Percentiles rank a stretch among this genome's conserved stretches.
Evolutionary conservation across 768 basidiomycete species (phyloP).

Genomic region (Lentinula lateritia): DNA sequence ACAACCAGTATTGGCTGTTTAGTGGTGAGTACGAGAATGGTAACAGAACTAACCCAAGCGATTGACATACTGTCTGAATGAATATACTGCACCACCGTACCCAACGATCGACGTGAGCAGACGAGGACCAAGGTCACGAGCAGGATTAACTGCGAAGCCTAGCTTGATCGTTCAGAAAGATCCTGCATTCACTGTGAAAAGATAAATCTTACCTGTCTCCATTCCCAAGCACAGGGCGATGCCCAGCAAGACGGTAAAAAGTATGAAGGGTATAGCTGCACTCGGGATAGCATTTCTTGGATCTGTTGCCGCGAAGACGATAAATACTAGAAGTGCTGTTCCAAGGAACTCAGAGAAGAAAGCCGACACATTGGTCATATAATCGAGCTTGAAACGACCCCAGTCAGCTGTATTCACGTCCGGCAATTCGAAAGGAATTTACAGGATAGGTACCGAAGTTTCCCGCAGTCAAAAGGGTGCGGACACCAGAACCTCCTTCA

Average conservation of each 20-base stretch:
- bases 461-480: constrained; percentile 52
- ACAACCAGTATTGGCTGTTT: constrained; percentile 68
- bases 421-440: background rate
- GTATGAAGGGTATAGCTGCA: constrained; percentile 37
- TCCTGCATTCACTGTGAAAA: background rate
- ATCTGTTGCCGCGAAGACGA: constrained; percentile 38
- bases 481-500: constrained; percentile 50
- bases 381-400: constrained; percentile 4
- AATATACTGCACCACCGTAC: constrained; percentile 35
- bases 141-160: constrained; percentile 50
- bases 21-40: constrained; percentile 15
- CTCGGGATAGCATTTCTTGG: constrained; percentile 32
- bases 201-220: constrained; percentile 28
- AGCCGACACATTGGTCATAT: constrained; percentile 10
- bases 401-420: background rate
- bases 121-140: constrained; percentile 52
- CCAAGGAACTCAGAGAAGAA: constrained; percentile 37
- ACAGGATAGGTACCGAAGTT: constrained; percentile 43
- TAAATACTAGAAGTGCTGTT: constrained; percentile 38
- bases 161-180: background rate
- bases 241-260: constrained; percentile 43
- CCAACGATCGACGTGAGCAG: constrained; percentile 51
- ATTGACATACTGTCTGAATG: constrained; percentile 34
- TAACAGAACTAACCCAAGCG: background rate
- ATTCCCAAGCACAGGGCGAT: constrained; percentile 42